Percentiles rank a stretch among this genome's conserved stretches.
Conservation (phyloP, 169 alveolate species). For the Plasmodium gallinaceum region DNA sequence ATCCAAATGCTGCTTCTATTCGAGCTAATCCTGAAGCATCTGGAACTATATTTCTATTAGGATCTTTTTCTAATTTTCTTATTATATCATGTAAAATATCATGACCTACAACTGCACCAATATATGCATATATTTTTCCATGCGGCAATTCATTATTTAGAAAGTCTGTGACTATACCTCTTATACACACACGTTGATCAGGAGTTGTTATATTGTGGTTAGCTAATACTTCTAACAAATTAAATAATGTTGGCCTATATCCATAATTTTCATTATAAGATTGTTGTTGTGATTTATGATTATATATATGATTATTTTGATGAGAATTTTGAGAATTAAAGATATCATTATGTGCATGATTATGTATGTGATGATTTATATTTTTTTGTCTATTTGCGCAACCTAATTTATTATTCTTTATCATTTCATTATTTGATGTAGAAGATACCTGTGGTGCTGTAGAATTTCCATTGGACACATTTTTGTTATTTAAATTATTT, state of each 20-base stretch:
- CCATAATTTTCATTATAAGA: constrained; percentile 35
- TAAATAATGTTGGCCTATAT: constrained; percentile 90
- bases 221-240: constrained; percentile 89
- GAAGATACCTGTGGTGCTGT: constrained; percentile 20
- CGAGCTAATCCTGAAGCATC: constrained; percentile 90
- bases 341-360: not conserved
- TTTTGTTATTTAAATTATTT: constrained; percentile 19
- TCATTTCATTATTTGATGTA: constrained; percentile 9
- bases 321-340: not conserved
- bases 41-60: constrained; percentile 87
- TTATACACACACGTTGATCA: constrained; percentile 91
- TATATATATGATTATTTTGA: constrained; percentile 7
- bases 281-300: constrained; percentile 30
- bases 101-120: constrained; percentile 92
- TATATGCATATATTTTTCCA: constrained; percentile 90
- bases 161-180: constrained; percentile 91
- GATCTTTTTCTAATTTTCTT: constrained; percentile 88
- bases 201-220: constrained; percentile 91
- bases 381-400: constrained; percentile 39
- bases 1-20: constrained; percentile 89
- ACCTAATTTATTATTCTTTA: constrained; percentile 51
- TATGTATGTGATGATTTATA: constrained; percentile 20
- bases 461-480: constrained; percentile 11
- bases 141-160: constrained; percentile 90
- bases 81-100: constrained; percentile 89